Percentiles rank a stretch among this genome's conserved stretches.
phyloP scores from a whole-genome alignment of 225 moss, liverwort and hornwort genomes.

The Pseudisothecium myosuroides region DNA sequence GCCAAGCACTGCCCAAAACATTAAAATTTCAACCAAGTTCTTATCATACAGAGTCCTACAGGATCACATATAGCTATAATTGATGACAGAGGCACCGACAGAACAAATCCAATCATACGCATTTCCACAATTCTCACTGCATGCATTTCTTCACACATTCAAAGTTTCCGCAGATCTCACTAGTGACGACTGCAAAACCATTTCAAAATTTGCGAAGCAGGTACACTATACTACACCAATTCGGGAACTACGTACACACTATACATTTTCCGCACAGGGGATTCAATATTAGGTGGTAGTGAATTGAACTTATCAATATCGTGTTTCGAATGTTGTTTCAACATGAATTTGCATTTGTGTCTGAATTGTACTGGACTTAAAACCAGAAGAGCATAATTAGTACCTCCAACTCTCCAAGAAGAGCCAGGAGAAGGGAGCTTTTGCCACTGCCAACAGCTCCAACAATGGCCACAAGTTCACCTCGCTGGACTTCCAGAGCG shows the following conservation, averaged over 20 bases:
- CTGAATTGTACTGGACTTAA: neutral
- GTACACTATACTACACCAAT: neutral
- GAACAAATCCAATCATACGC: neutral
- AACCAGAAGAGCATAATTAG: too few species aligned
- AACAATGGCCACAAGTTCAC: conserved; percentile 57
- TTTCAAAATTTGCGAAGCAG: neutral
- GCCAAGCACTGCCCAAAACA: conserved; percentile 20
- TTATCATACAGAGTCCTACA: neutral
- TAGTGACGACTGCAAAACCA: neutral
- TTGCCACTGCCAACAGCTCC: conserved; percentile 82
- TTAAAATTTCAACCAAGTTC: neutral
- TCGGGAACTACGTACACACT: too few species aligned
- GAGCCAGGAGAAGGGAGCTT: conserved; percentile 52
- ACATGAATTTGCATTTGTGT: neutral
- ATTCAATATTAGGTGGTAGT: neutral
- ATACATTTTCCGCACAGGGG: neutral
- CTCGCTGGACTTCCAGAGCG: conserved; percentile 22
- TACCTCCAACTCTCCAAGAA: conserved; percentile 88
- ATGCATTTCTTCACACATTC: neutral
- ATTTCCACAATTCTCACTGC: neutral
- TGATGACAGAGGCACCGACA: neutral
- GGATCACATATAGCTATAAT: too few species aligned
- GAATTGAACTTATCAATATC: neutral
- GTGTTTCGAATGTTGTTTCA: neutral
- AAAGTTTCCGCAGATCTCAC: neutral